Evolutionary conservation across 2,329 filamentous ascomycete species (phyloP), one percentile per base, ranked within the genome.

Genomic region (Fusarium sacchari): DNA sequence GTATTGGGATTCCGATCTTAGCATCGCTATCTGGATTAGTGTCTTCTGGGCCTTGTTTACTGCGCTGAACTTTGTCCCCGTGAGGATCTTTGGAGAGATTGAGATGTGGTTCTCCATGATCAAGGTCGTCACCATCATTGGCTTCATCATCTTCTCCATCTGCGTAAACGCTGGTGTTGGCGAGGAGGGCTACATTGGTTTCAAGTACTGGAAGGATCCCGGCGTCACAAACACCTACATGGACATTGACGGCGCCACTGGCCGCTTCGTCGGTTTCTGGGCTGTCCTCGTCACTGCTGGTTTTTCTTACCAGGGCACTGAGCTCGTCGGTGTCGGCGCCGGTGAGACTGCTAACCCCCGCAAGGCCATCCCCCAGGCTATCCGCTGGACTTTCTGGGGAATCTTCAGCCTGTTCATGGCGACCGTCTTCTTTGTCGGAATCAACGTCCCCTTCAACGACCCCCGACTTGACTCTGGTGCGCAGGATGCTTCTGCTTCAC

Each of bases 51-150:
- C 90, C 37, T 80, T 92, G 39, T 92, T 95, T 78, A 92, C 91
- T 0, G 84, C 85, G 3, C 79, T 92, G 78, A 95, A 95, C 81
- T 90, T 93, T 79, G 80, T 95, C 40, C 92, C 92, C 5, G 89
- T 95, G 49, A 88, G 88, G 57, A 90, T 90, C 73, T 95, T 94
- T 74, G 93, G 93, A 43, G 92, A 95, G 79, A 85, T 94, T 34
- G 94, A 96, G 80, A 94, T 95, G 82, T 94, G 91, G 88, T 90
- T 95, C 75, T 91, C 92, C 11, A 89, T 86, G 64, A 90, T 96
- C 85, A 96, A 96, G 82, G 92, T 95, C 63, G 76, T 94, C 56
- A 93, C 92, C 34, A 89, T 95, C 43, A 60, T 93, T 47, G 92
- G 92, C 46, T 94, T 95, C 84, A 88, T 94, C 84, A 91, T 95